Conservation (phyloP, 805 yeast species). For the Schwanniomyces pseudopolymorphus region DNA sequence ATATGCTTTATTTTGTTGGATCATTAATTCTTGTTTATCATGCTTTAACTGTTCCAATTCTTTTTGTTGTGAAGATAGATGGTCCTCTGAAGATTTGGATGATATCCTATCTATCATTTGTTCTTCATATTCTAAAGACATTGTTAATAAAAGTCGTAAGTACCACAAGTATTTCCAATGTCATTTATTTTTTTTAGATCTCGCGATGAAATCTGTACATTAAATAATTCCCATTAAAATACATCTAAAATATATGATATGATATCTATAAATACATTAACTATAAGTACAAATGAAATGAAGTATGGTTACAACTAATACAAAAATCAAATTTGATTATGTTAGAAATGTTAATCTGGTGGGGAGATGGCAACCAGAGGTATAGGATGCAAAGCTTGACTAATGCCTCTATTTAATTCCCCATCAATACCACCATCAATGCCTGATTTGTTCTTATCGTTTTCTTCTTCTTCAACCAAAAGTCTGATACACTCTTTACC, state of each 20-base stretch:
- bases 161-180: not conserved
- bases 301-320: not conserved
- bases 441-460: constrained; percentile 16
- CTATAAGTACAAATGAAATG: not conserved
- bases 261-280: not conserved
- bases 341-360: constrained; percentile 21
- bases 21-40: constrained; percentile 30
- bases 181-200: not conserved
- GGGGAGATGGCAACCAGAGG: constrained; percentile 43
- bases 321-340: not conserved
- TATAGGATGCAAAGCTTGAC: not conserved
- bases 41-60: constrained; percentile 22
- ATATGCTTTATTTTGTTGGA: constrained; percentile 31
- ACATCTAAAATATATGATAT: not conserved
- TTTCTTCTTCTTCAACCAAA: constrained; percentile 42
- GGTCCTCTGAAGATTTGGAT: constrained; percentile 6
- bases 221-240: not conserved
- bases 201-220: not conserved
- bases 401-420: not conserved
- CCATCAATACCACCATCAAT: constrained; percentile 2
- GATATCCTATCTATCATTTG: constrained; percentile 32
- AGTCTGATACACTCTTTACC: constrained; percentile 42
- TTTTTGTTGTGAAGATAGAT: constrained; percentile 21
- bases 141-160: not conserved
- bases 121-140: constrained; percentile 29